These are phyloP conservation scores for Globisporangium nagaii DNA, from an alignment of 352 stramenopile species.

Conservation along the genomic window DNA sequence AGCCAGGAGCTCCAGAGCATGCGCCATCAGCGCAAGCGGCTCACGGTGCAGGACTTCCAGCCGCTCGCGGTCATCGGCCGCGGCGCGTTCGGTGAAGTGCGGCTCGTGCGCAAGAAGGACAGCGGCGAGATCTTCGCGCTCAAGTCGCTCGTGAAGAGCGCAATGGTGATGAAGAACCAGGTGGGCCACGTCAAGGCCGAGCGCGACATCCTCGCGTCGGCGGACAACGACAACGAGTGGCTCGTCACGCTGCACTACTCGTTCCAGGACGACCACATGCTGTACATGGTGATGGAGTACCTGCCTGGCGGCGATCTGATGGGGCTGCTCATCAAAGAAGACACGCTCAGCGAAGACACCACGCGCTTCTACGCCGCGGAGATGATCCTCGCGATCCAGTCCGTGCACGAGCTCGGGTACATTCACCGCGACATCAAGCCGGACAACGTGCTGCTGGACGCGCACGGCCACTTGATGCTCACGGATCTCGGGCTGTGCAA, in stretches of 20 bases:
- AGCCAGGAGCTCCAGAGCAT: constrained; percentile 75
- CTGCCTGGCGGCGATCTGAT: constrained; percentile 99
- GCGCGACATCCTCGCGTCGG: constrained; percentile 93
- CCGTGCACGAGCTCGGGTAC: constrained; percentile 97
- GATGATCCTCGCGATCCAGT: constrained; percentile 97
- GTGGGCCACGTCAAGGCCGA: constrained; percentile 97
- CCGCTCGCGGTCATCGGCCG: constrained; percentile 95
- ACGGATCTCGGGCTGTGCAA: constrained; percentile 98
- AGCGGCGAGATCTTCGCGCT: constrained; percentile 87
- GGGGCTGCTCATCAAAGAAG: constrained; percentile 98
- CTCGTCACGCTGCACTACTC: constrained; percentile 97
- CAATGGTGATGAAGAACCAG: constrained; percentile 91
- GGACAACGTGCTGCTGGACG: constrained; percentile 96
- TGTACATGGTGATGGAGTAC: constrained; percentile 99
- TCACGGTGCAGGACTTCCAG: constrained; percentile 94
- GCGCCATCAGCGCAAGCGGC: constrained; percentile 74
- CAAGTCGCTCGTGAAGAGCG: constrained; percentile 90
- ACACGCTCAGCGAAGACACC: constrained; percentile 88
- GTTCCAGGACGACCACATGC: constrained; percentile 90
- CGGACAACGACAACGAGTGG: constrained; percentile 95
- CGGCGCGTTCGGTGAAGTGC: constrained; percentile 98
- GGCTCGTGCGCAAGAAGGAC: constrained; percentile 79
- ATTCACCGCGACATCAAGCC: constrained; percentile 99
- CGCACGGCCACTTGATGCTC: constrained; percentile 97
- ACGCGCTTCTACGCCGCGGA: constrained; percentile 97